Base-by-base conservation (phyloP, 2,329 filamentous ascomycete species). In the Colletotrichum orbiculare region DNA sequence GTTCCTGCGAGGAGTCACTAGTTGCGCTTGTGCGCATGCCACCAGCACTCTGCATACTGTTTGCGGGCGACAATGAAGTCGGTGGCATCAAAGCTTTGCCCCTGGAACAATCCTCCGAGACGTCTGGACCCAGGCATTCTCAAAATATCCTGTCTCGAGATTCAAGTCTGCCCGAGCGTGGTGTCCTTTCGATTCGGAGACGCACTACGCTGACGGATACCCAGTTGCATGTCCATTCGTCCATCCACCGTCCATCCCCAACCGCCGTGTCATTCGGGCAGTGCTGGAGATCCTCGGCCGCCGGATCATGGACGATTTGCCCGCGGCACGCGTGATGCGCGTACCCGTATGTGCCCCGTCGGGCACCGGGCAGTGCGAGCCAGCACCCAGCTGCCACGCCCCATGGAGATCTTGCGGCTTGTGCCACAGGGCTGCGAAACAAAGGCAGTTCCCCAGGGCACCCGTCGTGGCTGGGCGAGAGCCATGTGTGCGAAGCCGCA, bases 361-460 rank as follows among this genome's bases (percentile, higher is more conserved):
- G 25, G 25, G 25, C 25, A 25, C 25, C 25, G 25, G 25, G 25
- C n/a, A 13, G 41, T 25, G 17, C 12, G 47, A 50, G 46, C 35
- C 38, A 58, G 50, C 57, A 45, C 12, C 42, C 37, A 60, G 35
- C 61, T 49, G 43, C 56, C 57, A 64, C 25, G 59, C 45, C 52
- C 59, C 46, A 62, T 57, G 35, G 46, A 25, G 4, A 46, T 52
- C 10, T 37, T 45, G 41, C 57, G 57, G 46, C 34, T 45, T 35
- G 52, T 61, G 58, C 52, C 62, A 52, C 52, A 55, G n/a, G 41
- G 34, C 37, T n/a, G 53, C 58, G 50, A 41, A 54, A 62, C 57
- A 65, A 62, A 62, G 58, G 39, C 39, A 46, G 58, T 62, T 38
- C 42, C 58, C 62, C 45, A 54, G 61, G 34, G 43, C 50, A 47